These are phyloP conservation scores for Chrysoporthe cubensis DNA, from an alignment of 2,329 filamentous ascomycete genomes.

Conservation along the genomic window DNA sequence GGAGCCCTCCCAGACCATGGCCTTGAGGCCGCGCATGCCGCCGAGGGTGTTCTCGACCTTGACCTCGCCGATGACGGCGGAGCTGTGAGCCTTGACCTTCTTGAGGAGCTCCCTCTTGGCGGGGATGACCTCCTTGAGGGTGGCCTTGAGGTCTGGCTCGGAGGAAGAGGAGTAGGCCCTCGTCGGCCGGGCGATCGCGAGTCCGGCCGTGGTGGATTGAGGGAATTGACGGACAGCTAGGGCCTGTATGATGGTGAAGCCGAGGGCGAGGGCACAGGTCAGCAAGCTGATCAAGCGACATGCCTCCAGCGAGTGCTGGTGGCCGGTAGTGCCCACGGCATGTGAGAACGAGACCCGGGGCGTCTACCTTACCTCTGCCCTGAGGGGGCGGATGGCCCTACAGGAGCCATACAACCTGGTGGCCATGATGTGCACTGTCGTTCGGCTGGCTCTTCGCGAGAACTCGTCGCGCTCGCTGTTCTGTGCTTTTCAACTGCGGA, in stretches of 20 bases:
- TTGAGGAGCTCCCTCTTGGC: slow-evolving; percentile 92
- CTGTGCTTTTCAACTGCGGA: not conserved
- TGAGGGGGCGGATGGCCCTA: slow-evolving; percentile 17
- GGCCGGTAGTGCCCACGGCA: not conserved
- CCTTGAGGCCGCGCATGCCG: slow-evolving; percentile 96
- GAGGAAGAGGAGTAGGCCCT: slow-evolving; percentile 73
- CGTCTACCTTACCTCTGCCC: slow-evolving; percentile 19
- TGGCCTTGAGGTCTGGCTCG: slow-evolving; percentile 88
- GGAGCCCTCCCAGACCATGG: slow-evolving; percentile 98
- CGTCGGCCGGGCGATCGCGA: slow-evolving; percentile 37
- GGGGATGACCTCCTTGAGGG: slow-evolving; percentile 82
- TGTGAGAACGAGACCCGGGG: no score
- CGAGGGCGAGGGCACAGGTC: not conserved
- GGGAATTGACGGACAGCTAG: not conserved
- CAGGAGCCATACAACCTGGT: slow-evolving; percentile 26
- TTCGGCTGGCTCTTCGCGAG: not conserved
- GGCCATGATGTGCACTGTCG: slow-evolving; percentile 17
- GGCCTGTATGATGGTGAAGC: not conserved
- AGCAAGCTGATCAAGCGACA: not conserved
- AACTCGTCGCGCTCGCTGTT: not conserved
- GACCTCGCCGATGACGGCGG: slow-evolving; percentile 86
- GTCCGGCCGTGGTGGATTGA: not conserved
- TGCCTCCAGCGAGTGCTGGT: not conserved
- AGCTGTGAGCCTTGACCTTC: slow-evolving; percentile 84
- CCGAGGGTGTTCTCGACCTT: slow-evolving; percentile 94